Evolutionary conservation across 306 rosid species (phyloP).

Genomic region (Vachellia collinsii): DNA sequence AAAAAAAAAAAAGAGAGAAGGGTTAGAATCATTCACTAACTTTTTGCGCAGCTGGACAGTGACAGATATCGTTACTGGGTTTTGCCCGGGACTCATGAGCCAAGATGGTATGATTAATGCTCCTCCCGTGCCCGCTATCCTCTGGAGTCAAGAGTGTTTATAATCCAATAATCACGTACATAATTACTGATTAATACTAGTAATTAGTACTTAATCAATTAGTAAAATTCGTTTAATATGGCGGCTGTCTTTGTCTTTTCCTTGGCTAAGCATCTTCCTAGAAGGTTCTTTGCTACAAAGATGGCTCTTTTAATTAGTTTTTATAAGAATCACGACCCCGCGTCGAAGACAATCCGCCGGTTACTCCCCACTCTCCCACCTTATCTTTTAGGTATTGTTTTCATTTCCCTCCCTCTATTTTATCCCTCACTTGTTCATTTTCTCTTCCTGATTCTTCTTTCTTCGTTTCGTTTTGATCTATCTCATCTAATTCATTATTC

Average conservation of each 20-base stretch:
- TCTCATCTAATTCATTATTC: not conserved
- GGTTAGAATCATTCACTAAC: too few relatives aligned
- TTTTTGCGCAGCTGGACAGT: too few relatives aligned
- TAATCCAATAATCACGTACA: not conserved
- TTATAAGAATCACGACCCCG: not conserved
- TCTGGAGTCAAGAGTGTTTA: not conserved
- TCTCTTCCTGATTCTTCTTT: not conserved
- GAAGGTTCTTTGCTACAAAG: slow-evolving; percentile 21
- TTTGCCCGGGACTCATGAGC: not conserved
- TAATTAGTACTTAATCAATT: not conserved
- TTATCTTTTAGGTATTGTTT: slow-evolving; percentile 14
- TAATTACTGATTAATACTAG: not conserved
- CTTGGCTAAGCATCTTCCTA: slow-evolving; percentile 11
- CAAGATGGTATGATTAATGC: not conserved
- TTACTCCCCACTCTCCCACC: slow-evolving; percentile 13
- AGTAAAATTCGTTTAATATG: not conserved
- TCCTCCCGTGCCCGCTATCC: not conserved
- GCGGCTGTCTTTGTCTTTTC: slow-evolving; percentile 15
- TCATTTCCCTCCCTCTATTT: not conserved
- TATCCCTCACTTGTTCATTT: not conserved
- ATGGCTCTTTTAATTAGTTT: not conserved
- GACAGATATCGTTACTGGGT: not conserved
- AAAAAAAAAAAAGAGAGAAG: too few relatives aligned
- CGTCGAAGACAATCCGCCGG: not conserved
- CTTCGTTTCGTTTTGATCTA: not conserved